Percentiles rank a stretch among this genome's conserved stretches.
These are phyloP conservation scores for Cylindrodendrum hubeiense DNA, from an alignment of 2,329 filamentous ascomycete genomes.

Conservation along the genomic window DNA sequence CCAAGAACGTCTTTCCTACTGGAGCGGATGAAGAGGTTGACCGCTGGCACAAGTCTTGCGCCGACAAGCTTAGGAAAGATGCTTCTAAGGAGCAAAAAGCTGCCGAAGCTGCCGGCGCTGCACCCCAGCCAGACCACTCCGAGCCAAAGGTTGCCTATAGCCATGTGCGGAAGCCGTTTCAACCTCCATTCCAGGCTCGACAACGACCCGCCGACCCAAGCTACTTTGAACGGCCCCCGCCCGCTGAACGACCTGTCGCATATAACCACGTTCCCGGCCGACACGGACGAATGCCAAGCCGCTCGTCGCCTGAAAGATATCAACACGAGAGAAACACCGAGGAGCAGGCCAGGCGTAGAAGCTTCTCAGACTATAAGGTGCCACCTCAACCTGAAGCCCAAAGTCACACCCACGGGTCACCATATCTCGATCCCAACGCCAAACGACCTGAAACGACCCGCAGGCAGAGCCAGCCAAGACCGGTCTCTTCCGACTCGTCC, in stretches of 20 bases:
- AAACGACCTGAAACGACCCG: conserved; percentile 51
- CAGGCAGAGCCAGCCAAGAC: conserved; percentile 64
- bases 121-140: conserved; percentile 45
- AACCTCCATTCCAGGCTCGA: conserved; percentile 45
- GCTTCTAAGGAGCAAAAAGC: conserved; percentile 55
- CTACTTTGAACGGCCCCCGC: conserved; percentile 51
- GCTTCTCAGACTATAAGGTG: conserved; percentile 64
- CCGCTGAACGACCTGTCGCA: conserved; percentile 50
- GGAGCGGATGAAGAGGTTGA: conserved; percentile 84
- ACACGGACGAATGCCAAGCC: conserved; percentile 45
- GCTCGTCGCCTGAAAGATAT: conserved; percentile 51
- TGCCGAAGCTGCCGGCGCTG: conserved; percentile 47
- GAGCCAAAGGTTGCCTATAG: conserved; percentile 55
- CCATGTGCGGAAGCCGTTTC: conserved; percentile 49
- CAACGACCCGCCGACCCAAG: conserved; percentile 47
- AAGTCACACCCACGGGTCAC: conserved; percentile 42
- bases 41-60: conserved; percentile 86
- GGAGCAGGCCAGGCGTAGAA: conserved; percentile 58
- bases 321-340: conserved; percentile 56
- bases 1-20: conserved; percentile 74
- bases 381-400: conserved; percentile 49
- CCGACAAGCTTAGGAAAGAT: conserved; percentile 76
- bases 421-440: conserved; percentile 52
- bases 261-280: conserved; percentile 58
- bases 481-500: conserved; percentile 56